A percentile compares a stretch with the other conserved stretches of the same genome.
Conservation (phyloP, 306 rosid genomes). For the Cucumis sativus region DNA sequence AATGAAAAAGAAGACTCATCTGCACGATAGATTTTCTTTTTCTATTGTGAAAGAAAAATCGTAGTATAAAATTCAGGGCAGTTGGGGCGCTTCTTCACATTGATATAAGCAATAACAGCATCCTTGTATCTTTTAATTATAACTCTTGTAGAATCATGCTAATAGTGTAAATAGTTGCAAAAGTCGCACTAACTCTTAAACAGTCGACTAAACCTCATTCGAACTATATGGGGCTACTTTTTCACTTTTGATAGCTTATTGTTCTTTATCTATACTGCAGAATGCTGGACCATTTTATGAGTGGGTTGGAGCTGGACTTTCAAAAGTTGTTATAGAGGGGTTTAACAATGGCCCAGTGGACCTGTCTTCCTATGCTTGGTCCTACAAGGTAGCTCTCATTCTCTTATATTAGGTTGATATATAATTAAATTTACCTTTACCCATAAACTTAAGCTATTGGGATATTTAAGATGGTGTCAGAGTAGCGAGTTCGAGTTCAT, state of each 20-base stretch:
- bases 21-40: background rate
- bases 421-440: too few species aligned
- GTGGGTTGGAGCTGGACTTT: constrained; percentile 72
- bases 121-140: background rate
- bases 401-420: background rate
- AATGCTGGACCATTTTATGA: constrained; percentile 87
- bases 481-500: too few species aligned
- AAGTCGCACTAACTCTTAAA: background rate
- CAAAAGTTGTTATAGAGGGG: constrained; percentile 56
- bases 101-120: background rate
- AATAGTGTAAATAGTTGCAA: background rate
- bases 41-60: background rate
- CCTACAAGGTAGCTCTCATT: constrained; percentile 51
- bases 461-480: too few species aligned
- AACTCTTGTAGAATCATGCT: background rate
- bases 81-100: background rate
- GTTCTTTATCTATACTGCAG: constrained; percentile 23
- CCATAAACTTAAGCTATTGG: too few species aligned
- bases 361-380: constrained; percentile 67
- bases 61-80: background rate
- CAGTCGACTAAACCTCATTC: background rate
- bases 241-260: background rate
- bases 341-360: constrained; percentile 52
- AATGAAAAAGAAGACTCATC: background rate
- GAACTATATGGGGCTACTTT: background rate